Percentiles rank a stretch among this genome's conserved stretches.
Evolutionary conservation across 2,329 filamentous ascomycete genomes (phyloP).

Genomic region (Paecilomyces sp.): DNA sequence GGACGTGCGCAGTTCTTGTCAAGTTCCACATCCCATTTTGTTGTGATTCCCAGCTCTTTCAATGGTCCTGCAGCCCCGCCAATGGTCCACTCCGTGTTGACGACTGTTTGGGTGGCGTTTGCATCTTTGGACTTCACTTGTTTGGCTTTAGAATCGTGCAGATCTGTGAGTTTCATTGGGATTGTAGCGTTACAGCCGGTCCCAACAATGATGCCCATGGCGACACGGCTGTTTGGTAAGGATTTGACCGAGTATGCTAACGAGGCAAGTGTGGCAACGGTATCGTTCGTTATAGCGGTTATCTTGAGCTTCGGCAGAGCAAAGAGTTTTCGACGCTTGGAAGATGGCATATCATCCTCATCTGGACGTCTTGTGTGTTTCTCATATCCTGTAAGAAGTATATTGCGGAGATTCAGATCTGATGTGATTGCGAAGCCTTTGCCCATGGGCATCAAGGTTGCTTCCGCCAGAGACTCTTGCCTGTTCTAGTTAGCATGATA

Average conservation of each 20-base stretch:
- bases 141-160: conserved; percentile 58
- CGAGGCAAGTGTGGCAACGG: conserved; percentile 71
- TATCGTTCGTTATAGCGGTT: conserved; percentile 72
- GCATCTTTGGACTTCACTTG: conserved; percentile 41
- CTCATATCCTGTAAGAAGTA: conserved; percentile 48
- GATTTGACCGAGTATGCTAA: conserved; percentile 65
- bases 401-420: conserved; percentile 48
- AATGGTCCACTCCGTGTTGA: conserved; percentile 83
- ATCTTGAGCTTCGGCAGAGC: conserved; percentile 61
- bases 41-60: conserved; percentile 53
- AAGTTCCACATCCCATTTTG: conserved; percentile 61
- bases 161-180: conserved; percentile 55
- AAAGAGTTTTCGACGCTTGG: conserved; percentile 38
- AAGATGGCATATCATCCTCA: conserved; percentile 33
- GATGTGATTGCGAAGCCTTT: conserved; percentile 53
- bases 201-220: conserved; percentile 74
- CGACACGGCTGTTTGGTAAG: conserved; percentile 55
- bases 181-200: conserved; percentile 79
- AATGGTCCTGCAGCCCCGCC: conserved; percentile 65
- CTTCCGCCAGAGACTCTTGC: conserved; percentile 48
- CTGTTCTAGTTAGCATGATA: conserved; percentile 17
- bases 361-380: conserved; percentile 40
- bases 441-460: conserved; percentile 51
- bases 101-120: conserved; percentile 58
- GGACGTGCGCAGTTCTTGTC: conserved; percentile 61